Conservation (phyloP, 1,284 basidiomycete species). For the Phenoliferia sp. region DNA sequence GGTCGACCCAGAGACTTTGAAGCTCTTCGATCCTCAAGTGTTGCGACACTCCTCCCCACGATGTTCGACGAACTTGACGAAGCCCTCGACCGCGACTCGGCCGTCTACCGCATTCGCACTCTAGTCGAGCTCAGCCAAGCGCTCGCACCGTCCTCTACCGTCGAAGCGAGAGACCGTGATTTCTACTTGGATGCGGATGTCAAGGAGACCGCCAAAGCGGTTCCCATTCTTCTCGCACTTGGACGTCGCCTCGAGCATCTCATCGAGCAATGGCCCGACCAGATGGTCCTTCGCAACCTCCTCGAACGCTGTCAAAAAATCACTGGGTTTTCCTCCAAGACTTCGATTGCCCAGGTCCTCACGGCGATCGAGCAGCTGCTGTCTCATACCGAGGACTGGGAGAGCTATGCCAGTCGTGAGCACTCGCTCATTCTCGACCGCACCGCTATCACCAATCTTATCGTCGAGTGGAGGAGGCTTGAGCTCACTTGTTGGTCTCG, state of each 20-base stretch:
- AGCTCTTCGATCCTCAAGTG: constrained; percentile 7
- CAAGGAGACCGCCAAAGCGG: constrained; percentile 60
- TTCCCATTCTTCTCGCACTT: constrained; percentile 54
- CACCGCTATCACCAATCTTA: constrained; percentile 62
- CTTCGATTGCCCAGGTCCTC: constrained; percentile 77
- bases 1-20: constrained; percentile 8
- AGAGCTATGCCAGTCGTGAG: constrained; percentile 82
- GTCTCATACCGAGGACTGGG: constrained; percentile 91
- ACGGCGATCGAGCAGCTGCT: constrained; percentile 82
- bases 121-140: constrained; percentile 27
- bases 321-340: constrained; percentile 59
- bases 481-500: constrained; percentile 84
- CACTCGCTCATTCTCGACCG: constrained; percentile 72
- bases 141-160: constrained; percentile 4
- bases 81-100: constrained; percentile 18
- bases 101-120: constrained; percentile 19
- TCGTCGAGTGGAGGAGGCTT: constrained; percentile 84
- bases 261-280: constrained; percentile 86
- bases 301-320: constrained; percentile 68
- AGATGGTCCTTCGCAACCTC: constrained; percentile 89
- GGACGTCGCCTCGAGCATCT: constrained; percentile 55
- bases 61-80: constrained; percentile 27
- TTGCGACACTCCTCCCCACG: constrained; percentile 19
- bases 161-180: constrained; percentile 49
- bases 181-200: constrained; percentile 77